Evolutionary conservation across 257 asterid genomes (phyloP).

Genomic region (Petrea volubilis): DNA sequence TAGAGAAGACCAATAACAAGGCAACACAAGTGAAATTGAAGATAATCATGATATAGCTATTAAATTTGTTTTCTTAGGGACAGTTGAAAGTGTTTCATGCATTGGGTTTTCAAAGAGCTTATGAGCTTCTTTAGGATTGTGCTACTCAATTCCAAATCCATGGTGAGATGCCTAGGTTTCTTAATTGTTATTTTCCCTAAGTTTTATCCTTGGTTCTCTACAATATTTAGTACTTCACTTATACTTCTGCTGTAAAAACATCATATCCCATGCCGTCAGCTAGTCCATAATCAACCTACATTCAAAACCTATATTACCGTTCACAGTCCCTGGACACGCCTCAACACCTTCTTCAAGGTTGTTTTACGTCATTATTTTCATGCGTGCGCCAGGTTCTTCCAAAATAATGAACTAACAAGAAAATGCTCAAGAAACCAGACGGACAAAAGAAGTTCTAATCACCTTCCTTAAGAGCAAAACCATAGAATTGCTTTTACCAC

Average conservation of each 20-base stretch:
- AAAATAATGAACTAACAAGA: background rate
- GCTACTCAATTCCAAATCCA: background rate
- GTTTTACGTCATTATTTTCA: background rate
- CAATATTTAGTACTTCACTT: background rate
- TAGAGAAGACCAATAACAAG: background rate
- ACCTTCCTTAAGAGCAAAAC: background rate
- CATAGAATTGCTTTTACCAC: background rate
- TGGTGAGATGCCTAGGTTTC: background rate
- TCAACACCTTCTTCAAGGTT: background rate
- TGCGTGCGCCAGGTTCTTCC: background rate
- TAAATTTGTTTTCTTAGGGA: background rate
- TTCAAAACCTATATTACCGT: background rate
- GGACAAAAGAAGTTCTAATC: background rate
- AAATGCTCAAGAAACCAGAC: background rate
- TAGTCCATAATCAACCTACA: background rate
- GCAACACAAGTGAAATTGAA: background rate
- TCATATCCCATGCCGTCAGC: background rate
- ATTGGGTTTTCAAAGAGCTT: background rate
- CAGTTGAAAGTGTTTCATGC: background rate
- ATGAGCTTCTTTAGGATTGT: background rate
- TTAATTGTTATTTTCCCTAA: background rate
- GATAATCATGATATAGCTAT: background rate
- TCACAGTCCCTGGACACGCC: background rate
- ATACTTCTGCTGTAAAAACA: background rate
- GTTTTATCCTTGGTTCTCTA: background rate